Evolutionary conservation across 176 grass and related monocot species (phyloP), one percentile per base, ranked within the genome.

Genomic region (Oropetium thomaeum): DNA sequence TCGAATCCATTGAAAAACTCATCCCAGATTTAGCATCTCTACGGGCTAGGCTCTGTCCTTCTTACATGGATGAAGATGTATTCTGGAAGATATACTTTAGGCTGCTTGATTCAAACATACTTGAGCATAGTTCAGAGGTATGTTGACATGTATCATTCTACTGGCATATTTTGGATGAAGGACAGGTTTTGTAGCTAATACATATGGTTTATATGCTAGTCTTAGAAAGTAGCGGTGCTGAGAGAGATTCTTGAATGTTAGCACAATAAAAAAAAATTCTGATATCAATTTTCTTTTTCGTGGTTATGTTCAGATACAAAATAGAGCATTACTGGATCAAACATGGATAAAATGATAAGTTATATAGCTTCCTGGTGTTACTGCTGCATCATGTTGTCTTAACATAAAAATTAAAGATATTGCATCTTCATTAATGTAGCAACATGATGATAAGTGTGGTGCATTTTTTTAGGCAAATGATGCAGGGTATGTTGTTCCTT

Each of bases 71-170:
- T 75, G 83, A 88, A 69, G 79, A 83, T 48, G 55, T 81, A 19
- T 97, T 97, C 84, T 97, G 88, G 85, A 97, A 84, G 86, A 93
- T 93, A 62, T 97, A 97, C 77, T 97, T 97, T 73, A 85, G 60
- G 26, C 38, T 97, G 51, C 92, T 94, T 75, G 83, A 93, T 60
- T 75, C 84, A 3, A 89, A 80, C n/a, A 87, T 98, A 16, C 81
- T 71, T 70, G 81, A 89, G 34, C 95, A 92, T 85, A 83, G 71
- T 87, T 89, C 86, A 54, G 91, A 94, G 82, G 87, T 90, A 78
- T 10, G 70, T 70, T 77, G 15, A 12, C 66, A 57, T 70, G 14
- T 23, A 47, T 65, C 52, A 32, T 42, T 71, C 75, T 70, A 54
- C 16, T 81, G 45, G 31, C 17, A n/a, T 63, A 45, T 16, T 63